Evolutionary conservation across 345 rosid genomes (phyloP).

Genomic region (Crucihimalaya himalaica): DNA sequence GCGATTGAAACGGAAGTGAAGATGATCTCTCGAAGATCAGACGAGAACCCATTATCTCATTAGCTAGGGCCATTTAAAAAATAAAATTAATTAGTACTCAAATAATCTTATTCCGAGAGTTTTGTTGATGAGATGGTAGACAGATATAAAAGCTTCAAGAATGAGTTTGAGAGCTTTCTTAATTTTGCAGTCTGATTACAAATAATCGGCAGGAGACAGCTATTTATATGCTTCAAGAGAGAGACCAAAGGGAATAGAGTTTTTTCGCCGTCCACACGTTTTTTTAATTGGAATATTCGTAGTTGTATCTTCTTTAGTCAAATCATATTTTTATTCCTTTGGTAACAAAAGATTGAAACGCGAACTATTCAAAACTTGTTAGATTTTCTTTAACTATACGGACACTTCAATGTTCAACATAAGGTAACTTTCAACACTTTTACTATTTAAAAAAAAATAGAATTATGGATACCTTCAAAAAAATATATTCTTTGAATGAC

Average conservation of each 20-base stretch:
- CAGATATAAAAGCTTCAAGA: not conserved
- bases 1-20: constrained; percentile 36
- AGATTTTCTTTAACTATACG: constrained; percentile 2
- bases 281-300: constrained; percentile 45
- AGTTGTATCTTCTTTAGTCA: not conserved
- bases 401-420: constrained; percentile 25
- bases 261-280: constrained; percentile 77
- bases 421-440: not conserved
- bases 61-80: constrained; percentile 57
- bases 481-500: not conserved
- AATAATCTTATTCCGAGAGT: not conserved
- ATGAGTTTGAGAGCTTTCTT: constrained; percentile 7
- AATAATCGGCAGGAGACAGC: not conserved
- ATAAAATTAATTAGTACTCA: not conserved
- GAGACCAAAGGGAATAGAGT: not conserved
- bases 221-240: constrained; percentile 31
- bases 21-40: constrained; percentile 47
- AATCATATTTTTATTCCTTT: not conserved
- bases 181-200: constrained; percentile 9
- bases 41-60: constrained; percentile 62
- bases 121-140: not conserved
- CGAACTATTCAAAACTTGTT: not conserved
- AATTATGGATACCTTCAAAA: not conserved
- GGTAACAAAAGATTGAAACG: not conserved
- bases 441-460: not conserved